Conservation (phyloP, 129 eudicot genomes). For the Silybum marianum region DNA sequence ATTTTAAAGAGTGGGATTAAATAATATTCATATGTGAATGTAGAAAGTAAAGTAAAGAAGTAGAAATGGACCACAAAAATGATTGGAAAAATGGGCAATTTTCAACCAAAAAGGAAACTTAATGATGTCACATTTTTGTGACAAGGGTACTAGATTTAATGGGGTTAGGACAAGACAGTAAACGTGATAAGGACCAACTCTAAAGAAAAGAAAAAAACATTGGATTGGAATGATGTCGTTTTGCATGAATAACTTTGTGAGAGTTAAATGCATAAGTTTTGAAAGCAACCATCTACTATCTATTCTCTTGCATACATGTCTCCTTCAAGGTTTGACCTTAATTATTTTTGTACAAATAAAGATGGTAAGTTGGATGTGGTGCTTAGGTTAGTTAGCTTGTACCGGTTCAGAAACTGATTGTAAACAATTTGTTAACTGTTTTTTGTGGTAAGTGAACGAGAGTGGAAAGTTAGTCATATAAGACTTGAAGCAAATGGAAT, state of each 20-base stretch:
- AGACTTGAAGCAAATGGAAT: too few species aligned
- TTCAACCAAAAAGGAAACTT: constrained; percentile 35
- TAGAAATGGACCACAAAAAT: constrained; percentile 41
- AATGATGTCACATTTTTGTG: constrained; percentile 40
- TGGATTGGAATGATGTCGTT: constrained; percentile 22
- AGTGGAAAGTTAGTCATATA: neutral
- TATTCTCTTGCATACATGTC: neutral
- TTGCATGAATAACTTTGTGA: constrained; percentile 31
- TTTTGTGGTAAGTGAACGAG: too few species aligned
- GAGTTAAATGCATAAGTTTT: constrained; percentile 32
- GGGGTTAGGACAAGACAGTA: constrained; percentile 23
- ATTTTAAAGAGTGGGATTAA: constrained; percentile 13
- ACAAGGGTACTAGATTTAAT: constrained; percentile 39
- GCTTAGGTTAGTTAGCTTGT: neutral
- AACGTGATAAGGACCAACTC: constrained; percentile 32
- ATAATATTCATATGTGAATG: constrained; percentile 23
- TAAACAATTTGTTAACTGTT: too few species aligned
- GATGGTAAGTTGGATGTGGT: neutral
- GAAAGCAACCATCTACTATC: constrained; percentile 24
- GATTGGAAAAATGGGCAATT: constrained; percentile 32
- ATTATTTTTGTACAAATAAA: too few species aligned
- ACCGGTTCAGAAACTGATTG: neutral
- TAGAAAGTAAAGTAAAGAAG: neutral
- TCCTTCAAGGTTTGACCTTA: neutral
- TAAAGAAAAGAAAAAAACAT: neutral